Percentiles rank a stretch among this genome's conserved stretches.
These are phyloP conservation scores for Penicillium cinerascens DNA, from an alignment of 495 filamentous ascomycete species.

Conservation along the genomic window DNA sequence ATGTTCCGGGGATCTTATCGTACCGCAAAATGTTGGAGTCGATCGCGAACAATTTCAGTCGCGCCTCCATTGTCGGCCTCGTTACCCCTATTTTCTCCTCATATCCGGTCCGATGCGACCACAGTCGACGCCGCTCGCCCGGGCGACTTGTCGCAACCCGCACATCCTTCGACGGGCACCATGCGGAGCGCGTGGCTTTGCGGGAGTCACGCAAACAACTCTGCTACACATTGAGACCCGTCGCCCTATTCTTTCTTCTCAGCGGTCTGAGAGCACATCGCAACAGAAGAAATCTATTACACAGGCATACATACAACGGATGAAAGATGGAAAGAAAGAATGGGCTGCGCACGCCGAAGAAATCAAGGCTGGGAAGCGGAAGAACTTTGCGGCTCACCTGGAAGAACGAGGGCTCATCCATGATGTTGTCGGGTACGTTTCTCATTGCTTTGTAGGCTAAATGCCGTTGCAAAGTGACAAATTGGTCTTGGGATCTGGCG, in stretches of 20 bases:
- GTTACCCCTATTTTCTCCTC: slow-evolving; percentile 1
- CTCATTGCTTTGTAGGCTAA: neutral
- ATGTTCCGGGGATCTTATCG: slow-evolving; percentile 26
- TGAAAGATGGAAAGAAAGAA: slow-evolving; percentile 48
- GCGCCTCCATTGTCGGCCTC: slow-evolving; percentile 7
- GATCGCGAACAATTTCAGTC: slow-evolving; percentile 6
- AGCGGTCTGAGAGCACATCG: neutral
- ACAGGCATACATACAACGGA: slow-evolving; percentile 46
- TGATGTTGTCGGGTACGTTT: slow-evolving; percentile 71
- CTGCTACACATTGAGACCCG: slow-evolving; percentile 7
- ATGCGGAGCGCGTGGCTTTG: slow-evolving; percentile 28
- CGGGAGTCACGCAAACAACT: slow-evolving; percentile 23
- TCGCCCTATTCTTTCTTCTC: slow-evolving; percentile 14
- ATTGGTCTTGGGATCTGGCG: neutral
- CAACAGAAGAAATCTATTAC: slow-evolving; percentile 48
- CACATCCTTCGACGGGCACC: slow-evolving; percentile 9
- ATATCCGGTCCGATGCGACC: slow-evolving; percentile 28
- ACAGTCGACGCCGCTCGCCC: slow-evolving; percentile 21
- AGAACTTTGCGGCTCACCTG: slow-evolving; percentile 64
- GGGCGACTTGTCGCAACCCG: slow-evolving; percentile 21
- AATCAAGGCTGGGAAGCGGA: slow-evolving; percentile 58
- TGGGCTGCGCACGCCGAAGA: slow-evolving; percentile 56
- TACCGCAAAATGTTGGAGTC: slow-evolving; percentile 20
- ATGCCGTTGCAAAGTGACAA: neutral
- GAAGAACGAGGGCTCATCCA: slow-evolving; percentile 80